These are phyloP conservation scores for Aspergillus candidus DNA, from an alignment of 2,329 filamentous ascomycete genomes.

Conservation along the genomic window DNA sequence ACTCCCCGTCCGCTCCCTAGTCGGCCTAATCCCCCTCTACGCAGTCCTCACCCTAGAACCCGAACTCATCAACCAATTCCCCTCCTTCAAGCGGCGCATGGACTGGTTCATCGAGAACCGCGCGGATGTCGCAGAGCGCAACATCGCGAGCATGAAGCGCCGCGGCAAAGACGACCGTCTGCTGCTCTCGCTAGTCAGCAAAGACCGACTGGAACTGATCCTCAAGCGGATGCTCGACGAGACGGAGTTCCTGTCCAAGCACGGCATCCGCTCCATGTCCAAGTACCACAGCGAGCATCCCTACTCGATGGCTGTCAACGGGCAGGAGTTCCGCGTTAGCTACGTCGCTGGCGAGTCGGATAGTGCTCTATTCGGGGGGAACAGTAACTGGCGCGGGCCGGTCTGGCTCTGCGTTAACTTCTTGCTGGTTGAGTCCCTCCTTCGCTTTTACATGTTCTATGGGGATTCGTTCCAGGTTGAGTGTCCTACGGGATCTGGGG, in stretches of 20 bases:
- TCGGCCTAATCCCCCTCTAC: conserved; percentile 89
- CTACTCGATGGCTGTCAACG: conserved; percentile 92
- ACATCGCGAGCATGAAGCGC: conserved; percentile 87
- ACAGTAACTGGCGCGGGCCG: conserved; percentile 95
- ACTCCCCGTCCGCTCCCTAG: conserved; percentile 82
- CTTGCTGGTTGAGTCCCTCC: conserved; percentile 85
- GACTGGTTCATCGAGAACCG: conserved; percentile 92
- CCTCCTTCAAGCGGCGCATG: conserved; percentile 84
- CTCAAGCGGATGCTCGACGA: conserved; percentile 89
- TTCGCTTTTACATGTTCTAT: conserved; percentile 94
- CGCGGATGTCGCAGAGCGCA: conserved; percentile 79
- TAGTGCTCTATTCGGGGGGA: conserved; percentile 88
- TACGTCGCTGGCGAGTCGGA: conserved; percentile 96
- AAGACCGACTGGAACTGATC: conserved; percentile 84
- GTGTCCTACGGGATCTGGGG: conserved; percentile 86
- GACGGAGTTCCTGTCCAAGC: conserved; percentile 82
- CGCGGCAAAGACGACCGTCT: conserved; percentile 86
- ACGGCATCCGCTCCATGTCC: conserved; percentile 86
- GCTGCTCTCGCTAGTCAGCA: conserved; percentile 82
- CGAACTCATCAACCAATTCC: conserved; percentile 84
- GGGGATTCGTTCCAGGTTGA: conserved; percentile 83
- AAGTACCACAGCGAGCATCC: conserved; percentile 87
- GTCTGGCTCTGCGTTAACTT: conserved; percentile 98
- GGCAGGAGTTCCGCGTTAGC: conserved; percentile 76
- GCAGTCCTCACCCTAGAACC: conserved; percentile 89